These are phyloP conservation scores for Trametes meyenii DNA, from an alignment of 768 basidiomycete species.

Conservation along the genomic window DNA sequence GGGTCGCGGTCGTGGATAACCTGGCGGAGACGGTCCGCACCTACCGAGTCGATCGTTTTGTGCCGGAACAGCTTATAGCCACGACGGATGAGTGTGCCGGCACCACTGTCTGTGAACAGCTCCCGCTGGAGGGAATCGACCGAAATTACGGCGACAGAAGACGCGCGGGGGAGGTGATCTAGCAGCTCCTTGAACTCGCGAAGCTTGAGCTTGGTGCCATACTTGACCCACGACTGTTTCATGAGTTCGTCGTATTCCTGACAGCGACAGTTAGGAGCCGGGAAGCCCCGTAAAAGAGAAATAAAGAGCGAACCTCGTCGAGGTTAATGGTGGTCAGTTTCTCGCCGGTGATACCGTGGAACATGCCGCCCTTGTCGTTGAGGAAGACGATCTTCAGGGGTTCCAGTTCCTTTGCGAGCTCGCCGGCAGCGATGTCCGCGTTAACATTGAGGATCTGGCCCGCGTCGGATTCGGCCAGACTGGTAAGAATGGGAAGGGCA, in stretches of 20 bases:
- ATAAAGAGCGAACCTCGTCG: conserved; percentile 69
- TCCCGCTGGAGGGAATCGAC: conserved; percentile 93
- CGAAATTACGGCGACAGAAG: conserved; percentile 97
- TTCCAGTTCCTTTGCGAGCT: conserved; percentile 96
- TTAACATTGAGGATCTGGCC: conserved; percentile 99
- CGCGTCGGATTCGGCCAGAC: conserved; percentile 89
- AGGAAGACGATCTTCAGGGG: conserved; percentile 98
- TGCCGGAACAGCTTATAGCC: conserved; percentile 98
- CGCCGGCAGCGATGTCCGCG: conserved; percentile 97
- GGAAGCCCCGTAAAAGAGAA: too few relatives aligned
- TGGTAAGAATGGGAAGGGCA: conserved; percentile 93
- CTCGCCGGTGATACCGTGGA: conserved; percentile 96
- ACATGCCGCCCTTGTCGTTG: conserved; percentile 97
- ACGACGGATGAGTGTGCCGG: conserved; percentile 96
- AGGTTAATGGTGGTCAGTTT: conserved; percentile 96
- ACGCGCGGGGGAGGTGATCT: conserved; percentile 96
- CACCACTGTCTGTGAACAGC: conserved; percentile 97
- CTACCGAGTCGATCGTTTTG: conserved; percentile 75
- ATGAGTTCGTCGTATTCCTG: conserved; percentile 95
- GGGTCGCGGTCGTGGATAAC: conserved; percentile 96
- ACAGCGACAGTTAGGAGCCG: not conserved
- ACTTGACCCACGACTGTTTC: conserved; percentile 99
- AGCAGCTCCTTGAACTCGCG: conserved; percentile 99
- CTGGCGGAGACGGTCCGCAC: conserved; percentile 92
- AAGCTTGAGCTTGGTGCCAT: conserved; percentile 97